Evolutionary conservation across 345 rosid genomes (phyloP), one percentile per base, ranked within the genome.

Genomic region (Theobroma cacao): DNA sequence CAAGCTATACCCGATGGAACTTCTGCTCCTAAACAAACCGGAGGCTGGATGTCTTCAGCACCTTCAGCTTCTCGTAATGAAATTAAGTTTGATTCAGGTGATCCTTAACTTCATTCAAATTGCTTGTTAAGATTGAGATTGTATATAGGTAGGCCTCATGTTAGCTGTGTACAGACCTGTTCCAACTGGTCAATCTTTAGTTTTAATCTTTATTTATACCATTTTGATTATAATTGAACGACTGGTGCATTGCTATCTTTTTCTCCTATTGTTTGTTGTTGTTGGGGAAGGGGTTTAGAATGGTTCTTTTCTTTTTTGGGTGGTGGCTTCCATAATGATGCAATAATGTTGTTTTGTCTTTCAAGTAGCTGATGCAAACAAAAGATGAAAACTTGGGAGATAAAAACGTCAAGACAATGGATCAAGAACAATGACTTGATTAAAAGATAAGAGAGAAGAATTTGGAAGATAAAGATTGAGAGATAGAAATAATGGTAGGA

Each of bases 31-130:
- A 94, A 94, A 86, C 90, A 77, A 78, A 72, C 85, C 80, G 90
- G 93, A 77, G 96, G 91, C 50, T 94, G 98, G 98, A 75, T 87
- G 55, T 76, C 89, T 36, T 88, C 98, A 31, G 92, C 88, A 56
- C 66, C 89, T 43, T 87, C 97, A n/a, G 91, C 96, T 64, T 82
- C 95, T 80, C 91, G 92, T 20, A 67, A 97, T 33, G 98, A 86
- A 80, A 92, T 97, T 75, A 97, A 90, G 85, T 90, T 97, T 87
- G 99, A 97, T 86, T 97, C 98, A 82, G 98, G 99, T 97, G 75
- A 81, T 76, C 58, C 53, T 22, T 72, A 18, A 36, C 28, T 48
- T 41, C 45, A 22, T 53, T 59, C 14, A 66, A 71, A 33, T 41
- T 40, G 64, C 78, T 82, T 84, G 72, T 60, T 28, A 5, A 34